Conservation (phyloP, 2,329 filamentous ascomycete genomes). For the Exserohilum turcica region DNA sequence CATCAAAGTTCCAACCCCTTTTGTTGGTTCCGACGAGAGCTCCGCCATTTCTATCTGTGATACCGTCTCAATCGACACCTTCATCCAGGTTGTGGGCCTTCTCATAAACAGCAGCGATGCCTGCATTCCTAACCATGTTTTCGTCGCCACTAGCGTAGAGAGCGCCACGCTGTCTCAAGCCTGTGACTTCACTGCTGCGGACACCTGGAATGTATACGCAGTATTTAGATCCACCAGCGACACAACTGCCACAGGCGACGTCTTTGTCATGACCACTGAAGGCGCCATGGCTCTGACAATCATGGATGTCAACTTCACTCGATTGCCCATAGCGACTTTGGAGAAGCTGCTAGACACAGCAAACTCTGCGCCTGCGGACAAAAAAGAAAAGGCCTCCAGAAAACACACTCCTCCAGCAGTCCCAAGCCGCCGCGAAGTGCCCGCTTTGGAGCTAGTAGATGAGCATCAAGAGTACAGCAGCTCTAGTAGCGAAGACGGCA, state of each 20-base stretch:
- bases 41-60: slow-evolving; percentile 1
- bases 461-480: not conserved
- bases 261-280: slow-evolving; percentile 7
- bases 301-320: slow-evolving; percentile 14
- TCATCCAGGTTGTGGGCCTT: slow-evolving; percentile 2
- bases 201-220: slow-evolving; percentile 13
- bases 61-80: slow-evolving; percentile 2
- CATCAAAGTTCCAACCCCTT: slow-evolving; percentile 1
- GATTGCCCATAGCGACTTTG: slow-evolving; percentile 14
- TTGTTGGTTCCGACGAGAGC: not conserved
- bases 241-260: slow-evolving; percentile 13
- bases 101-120: slow-evolving; percentile 3
- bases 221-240: not conserved
- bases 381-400: not conserved
- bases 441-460: not conserved
- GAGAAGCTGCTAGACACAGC: slow-evolving; percentile 5
- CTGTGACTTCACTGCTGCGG: not conserved
- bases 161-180: slow-evolving; percentile 9
- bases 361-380: not conserved
- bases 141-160: slow-evolving; percentile 15
- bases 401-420: not conserved
- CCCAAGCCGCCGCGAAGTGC: not conserved
- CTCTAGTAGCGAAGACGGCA: not conserved
- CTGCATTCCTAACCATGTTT: slow-evolving; percentile 2
- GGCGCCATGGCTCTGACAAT: slow-evolving; percentile 5